Conservation (phyloP, 2,329 filamentous ascomycete species). For the Stagonosporopsis cucurbitacearum region DNA sequence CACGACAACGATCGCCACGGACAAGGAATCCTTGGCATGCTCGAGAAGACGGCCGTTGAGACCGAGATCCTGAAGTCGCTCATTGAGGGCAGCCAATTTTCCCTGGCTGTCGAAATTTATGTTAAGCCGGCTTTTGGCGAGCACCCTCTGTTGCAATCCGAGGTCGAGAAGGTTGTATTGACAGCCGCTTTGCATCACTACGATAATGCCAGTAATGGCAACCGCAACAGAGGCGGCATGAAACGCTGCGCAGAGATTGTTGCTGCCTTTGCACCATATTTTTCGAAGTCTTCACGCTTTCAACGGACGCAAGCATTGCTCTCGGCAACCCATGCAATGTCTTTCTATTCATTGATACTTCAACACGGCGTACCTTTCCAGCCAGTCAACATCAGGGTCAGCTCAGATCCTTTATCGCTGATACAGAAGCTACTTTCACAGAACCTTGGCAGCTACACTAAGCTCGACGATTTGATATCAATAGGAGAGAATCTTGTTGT, state of each 20-base stretch:
- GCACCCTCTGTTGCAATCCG: conserved; percentile 56
- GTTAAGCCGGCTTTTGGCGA: conserved; percentile 64
- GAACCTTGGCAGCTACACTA: conserved; percentile 75
- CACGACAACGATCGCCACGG: conserved; percentile 48
- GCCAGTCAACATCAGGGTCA: conserved; percentile 78
- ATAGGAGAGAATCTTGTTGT: conserved; percentile 71
- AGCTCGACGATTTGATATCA: conserved; percentile 73
- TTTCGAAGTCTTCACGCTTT: conserved; percentile 60
- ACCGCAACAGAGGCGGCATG: conserved; percentile 75
- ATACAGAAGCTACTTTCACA: conserved; percentile 77
- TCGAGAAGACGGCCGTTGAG: conserved; percentile 69
- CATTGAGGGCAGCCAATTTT: conserved; percentile 68
- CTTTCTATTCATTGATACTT: conserved; percentile 77
- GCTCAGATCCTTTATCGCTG: conserved; percentile 75
- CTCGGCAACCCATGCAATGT: conserved; percentile 75
- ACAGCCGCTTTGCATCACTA: conserved; percentile 72
- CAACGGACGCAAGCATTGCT: conserved; percentile 69
- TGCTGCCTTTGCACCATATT: conserved; percentile 66
- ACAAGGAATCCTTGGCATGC: conserved; percentile 62
- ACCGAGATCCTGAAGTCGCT: conserved; percentile 73
- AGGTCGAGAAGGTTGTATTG: conserved; percentile 67
- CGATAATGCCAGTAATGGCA: conserved; percentile 83
- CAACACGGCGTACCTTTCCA: conserved; percentile 82
- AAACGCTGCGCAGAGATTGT: conserved; percentile 72
- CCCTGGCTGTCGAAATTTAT: conserved; percentile 62